Conservation (phyloP, 768 basidiomycete species). For the Leccinellum rugosiceps region DNA sequence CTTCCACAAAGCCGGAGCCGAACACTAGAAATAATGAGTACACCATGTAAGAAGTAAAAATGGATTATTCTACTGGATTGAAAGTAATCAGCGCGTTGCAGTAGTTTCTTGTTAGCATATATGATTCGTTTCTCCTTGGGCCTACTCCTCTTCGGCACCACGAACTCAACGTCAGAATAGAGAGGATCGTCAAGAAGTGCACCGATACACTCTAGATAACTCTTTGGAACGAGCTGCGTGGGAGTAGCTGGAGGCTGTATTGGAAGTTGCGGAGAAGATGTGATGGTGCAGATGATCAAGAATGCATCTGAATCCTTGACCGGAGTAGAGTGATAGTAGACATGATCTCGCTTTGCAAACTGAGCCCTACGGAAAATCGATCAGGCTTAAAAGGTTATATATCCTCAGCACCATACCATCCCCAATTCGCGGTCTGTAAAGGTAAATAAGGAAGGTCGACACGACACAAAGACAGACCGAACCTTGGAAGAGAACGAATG, state of each 20-base stretch:
- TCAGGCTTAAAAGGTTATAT: neutral
- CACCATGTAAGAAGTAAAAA: neutral
- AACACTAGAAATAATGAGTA: constrained; percentile 54
- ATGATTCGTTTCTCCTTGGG: constrained; percentile 44
- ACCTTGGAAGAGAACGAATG: constrained; percentile 77
- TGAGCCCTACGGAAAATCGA: constrained; percentile 51
- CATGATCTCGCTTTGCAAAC: constrained; percentile 70
- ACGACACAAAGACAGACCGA: constrained; percentile 13
- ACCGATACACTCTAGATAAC: constrained; percentile 69
- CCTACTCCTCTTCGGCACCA: constrained; percentile 51
- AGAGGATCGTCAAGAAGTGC: constrained; percentile 72
- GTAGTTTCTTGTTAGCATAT: constrained; percentile 65
- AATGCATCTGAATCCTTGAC: constrained; percentile 65
- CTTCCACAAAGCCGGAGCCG: constrained; percentile 65
- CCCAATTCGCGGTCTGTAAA: constrained; percentile 78
- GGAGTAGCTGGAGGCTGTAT: constrained; percentile 41
- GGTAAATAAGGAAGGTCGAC: constrained; percentile 9
- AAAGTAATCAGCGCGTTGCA: constrained; percentile 77
- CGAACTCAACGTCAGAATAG: constrained; percentile 83
- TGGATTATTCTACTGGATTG: constrained; percentile 50
- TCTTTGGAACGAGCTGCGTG: constrained; percentile 59
- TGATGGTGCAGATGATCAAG: constrained; percentile 75
- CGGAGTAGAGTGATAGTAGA: constrained; percentile 55
- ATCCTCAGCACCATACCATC: constrained; percentile 51
- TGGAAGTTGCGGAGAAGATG: constrained; percentile 58